Conservation (phyloP, 1,284 basidiomycete species). For the Ceratobasidium sp. region DNA sequence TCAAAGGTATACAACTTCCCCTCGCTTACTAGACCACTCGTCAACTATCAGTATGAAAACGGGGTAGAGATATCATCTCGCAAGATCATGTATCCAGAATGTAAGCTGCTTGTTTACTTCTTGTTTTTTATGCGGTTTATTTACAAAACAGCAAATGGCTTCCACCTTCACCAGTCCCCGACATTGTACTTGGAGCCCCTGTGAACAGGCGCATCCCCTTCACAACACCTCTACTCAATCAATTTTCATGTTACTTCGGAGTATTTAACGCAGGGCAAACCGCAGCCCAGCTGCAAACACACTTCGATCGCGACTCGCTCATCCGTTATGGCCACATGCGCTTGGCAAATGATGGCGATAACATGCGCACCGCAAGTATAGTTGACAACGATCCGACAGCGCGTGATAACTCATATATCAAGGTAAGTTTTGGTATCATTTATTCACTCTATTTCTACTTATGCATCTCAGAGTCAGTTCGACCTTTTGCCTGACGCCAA, state of each 20-base stretch:
- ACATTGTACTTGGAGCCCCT: conserved; percentile 1
- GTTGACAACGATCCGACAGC: not conserved
- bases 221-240: not conserved
- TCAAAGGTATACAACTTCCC: not conserved
- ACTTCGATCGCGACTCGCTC: conserved; percentile 6
- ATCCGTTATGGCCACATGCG: conserved; percentile 16
- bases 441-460: not conserved
- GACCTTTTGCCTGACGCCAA: conserved; percentile 15
- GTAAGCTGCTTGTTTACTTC: no score
- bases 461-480: conserved; percentile 7
- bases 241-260: conserved; percentile 2
- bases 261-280: not conserved
- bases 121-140: not conserved
- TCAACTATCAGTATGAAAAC: not conserved
- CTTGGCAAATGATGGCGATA: conserved; percentile 4
- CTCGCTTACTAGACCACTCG: not conserved
- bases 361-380: not conserved
- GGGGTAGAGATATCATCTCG: not conserved
- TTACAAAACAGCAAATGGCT: not conserved
- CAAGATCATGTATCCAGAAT: conserved; percentile 8
- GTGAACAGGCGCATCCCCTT: not conserved
- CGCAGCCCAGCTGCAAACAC: not conserved
- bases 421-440: not conserved
- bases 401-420: conserved; percentile 27
- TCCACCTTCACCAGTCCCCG: not conserved